Percentiles rank a stretch among this genome's conserved stretches.
These are phyloP conservation scores for Psidium friedrichsthalianum DNA, from an alignment of 345 rosid species.

Conservation along the genomic window DNA sequence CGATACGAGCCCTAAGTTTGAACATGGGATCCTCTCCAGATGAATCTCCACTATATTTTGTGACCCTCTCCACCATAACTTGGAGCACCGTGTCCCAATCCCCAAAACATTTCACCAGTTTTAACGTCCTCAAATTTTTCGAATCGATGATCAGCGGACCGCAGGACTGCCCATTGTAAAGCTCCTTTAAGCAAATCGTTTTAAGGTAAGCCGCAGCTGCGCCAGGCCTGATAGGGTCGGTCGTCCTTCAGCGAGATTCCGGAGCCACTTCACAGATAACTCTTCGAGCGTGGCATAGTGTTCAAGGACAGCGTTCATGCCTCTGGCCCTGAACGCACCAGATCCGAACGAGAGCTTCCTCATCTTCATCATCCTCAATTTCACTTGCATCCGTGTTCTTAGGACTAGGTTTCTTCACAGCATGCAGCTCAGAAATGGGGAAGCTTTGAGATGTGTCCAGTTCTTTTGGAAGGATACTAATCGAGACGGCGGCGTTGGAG, in stretches of 20 bases:
- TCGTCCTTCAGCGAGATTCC: conserved; percentile 41
- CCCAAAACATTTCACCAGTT: conserved; percentile 74
- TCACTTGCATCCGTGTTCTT: no score
- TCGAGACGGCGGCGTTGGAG: no score
- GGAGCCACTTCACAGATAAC: conserved; percentile 69
- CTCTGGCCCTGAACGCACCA: conserved; percentile 68
- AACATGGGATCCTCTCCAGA: conserved; percentile 61
- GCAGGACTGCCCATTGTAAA: conserved; percentile 62
- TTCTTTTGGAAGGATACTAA: no score
- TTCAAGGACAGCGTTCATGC: conserved; percentile 75
- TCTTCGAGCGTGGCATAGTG: conserved; percentile 63
- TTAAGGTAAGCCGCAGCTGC: conserved; percentile 46
- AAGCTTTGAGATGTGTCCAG: no score
- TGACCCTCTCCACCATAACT: conserved; percentile 26
- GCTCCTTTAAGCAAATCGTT: conserved; percentile 61
- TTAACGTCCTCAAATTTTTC: conserved; percentile 47
- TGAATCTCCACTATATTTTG: conserved; percentile 49
- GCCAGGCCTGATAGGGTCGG: conserved; percentile 59
- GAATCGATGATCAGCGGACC: conserved; percentile 57
- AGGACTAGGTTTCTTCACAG: no score
- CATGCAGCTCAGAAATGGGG: no score
- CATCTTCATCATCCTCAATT: no score
- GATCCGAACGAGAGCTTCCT: conserved; percentile 86
- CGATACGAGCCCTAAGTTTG: conserved; percentile 39
- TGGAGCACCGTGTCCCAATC: conserved; percentile 69